Percentiles rank a stretch among this genome's conserved stretches.
Evolutionary conservation across 2,329 filamentous ascomycete genomes (phyloP).

Genomic region (Pyrenophora teres): DNA sequence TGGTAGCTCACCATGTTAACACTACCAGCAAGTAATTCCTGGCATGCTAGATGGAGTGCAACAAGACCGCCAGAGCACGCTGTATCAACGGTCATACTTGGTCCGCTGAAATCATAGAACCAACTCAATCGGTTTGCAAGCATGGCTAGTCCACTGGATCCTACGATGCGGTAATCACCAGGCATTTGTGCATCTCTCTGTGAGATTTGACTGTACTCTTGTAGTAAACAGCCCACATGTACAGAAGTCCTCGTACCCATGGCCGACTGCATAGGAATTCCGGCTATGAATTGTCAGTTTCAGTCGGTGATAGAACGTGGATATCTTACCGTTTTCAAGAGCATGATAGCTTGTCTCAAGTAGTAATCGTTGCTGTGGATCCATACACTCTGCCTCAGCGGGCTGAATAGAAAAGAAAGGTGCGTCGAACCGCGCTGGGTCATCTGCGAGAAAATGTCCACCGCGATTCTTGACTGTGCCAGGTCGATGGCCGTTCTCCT

Average conservation of each 20-base stretch:
- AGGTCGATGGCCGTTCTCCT: constrained; percentile 12
- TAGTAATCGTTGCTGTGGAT: constrained; percentile 33
- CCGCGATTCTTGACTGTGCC: constrained; percentile 16
- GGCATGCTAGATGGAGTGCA: constrained; percentile 29
- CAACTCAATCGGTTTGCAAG: constrained; percentile 27
- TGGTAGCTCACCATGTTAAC: constrained; percentile 15
- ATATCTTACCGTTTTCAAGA: constrained; percentile 29
- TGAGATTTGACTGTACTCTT: constrained; percentile 18
- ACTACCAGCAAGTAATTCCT: constrained; percentile 15
- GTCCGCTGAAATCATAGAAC: constrained; percentile 34
- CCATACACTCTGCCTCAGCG: constrained; percentile 28
- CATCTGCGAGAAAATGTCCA: constrained; percentile 27
- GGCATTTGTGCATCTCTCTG: constrained; percentile 16
- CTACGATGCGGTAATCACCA: constrained; percentile 12
- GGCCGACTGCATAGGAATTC: constrained; percentile 19
- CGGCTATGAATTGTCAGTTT: constrained; percentile 7
- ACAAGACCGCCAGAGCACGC: constrained; percentile 34
- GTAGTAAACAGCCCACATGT: constrained; percentile 19
- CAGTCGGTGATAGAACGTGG: neutral
- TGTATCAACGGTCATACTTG: constrained; percentile 34
- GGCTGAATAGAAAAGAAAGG: constrained; percentile 28
- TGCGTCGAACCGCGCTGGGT: constrained; percentile 28
- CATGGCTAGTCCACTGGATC: constrained; percentile 15
- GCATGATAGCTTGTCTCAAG: constrained; percentile 37
- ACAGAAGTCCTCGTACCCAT: constrained; percentile 26